Percentiles rank a stretch among this genome's conserved stretches.
Conservation (phyloP, 208 protist species). For the Acanthamoeba triangularis region DNA sequence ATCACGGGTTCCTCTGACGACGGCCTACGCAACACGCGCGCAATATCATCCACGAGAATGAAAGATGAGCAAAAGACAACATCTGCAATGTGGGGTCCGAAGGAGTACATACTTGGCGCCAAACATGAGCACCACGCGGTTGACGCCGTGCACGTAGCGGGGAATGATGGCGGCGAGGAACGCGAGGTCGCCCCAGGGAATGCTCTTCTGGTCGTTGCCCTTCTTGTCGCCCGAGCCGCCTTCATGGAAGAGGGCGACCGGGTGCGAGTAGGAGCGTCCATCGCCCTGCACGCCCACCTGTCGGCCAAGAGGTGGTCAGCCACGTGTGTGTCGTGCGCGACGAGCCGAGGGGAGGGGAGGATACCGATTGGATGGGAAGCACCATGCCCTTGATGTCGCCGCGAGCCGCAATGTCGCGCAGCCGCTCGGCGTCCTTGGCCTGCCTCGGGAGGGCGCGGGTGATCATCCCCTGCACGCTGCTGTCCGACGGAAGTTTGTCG, state of each 20-base stretch:
- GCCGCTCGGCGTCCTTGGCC: not conserved
- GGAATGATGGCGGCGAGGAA: conserved; percentile 94
- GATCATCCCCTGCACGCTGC: not conserved
- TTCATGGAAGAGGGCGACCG: conserved; percentile 92
- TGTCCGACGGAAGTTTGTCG: not conserved
- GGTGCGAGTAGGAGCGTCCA: conserved; percentile 97
- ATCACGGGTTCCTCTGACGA: conserved; percentile 77
- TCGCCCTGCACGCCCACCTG: conserved; percentile 99
- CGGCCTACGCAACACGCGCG: not conserved
- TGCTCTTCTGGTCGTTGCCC: conserved; percentile 24
- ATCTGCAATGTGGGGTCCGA: not conserved
- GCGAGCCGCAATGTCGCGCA: not conserved
- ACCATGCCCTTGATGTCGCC: conserved; percentile 9
- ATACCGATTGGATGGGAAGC: not conserved
- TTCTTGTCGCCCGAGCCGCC: conserved; percentile 82
- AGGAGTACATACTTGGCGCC: conserved; percentile 76
- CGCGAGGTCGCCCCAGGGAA: conserved; percentile 91
- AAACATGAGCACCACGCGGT: conserved; percentile 96
- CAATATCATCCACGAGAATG: too few species aligned
- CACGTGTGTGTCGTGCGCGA: not conserved
- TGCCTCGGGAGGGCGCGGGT: not conserved
- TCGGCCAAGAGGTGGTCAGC: conserved; percentile 94
- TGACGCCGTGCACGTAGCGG: conserved; percentile 93
- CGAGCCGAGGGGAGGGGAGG: not conserved
- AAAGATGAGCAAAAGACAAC: not conserved